These are phyloP conservation scores for Fusarium sp. DNA, from an alignment of 2,329 filamentous ascomycete species.

Conservation along the genomic window DNA sequence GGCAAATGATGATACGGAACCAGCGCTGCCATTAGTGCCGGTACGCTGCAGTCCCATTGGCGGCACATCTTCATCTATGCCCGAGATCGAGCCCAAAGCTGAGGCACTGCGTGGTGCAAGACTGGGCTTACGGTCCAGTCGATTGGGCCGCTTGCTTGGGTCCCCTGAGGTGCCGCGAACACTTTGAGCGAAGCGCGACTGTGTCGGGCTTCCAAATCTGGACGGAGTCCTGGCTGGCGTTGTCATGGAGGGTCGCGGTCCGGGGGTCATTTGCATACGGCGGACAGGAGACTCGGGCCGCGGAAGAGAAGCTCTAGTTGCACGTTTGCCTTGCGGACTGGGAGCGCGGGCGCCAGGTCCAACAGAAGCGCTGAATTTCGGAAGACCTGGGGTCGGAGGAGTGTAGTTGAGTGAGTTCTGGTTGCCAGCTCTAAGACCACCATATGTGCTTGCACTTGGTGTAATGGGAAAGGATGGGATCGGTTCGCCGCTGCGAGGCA, in stretches of 20 bases:
- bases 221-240: slow-evolving; percentile 58
- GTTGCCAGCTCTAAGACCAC: slow-evolving; percentile 63
- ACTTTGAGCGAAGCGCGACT: slow-evolving; percentile 69
- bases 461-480: slow-evolving; percentile 70
- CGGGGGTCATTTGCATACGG: slow-evolving; percentile 72
- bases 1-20: slow-evolving; percentile 66
- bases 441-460: slow-evolving; percentile 68
- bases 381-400: slow-evolving; percentile 71
- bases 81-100: slow-evolving; percentile 63
- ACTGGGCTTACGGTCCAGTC: slow-evolving; percentile 62
- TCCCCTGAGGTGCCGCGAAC: slow-evolving; percentile 71
- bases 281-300: slow-evolving; percentile 88
- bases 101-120: slow-evolving; percentile 69
- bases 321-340: slow-evolving; percentile 77
- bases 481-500: slow-evolving; percentile 74
- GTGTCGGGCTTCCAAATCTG: slow-evolving; percentile 58
- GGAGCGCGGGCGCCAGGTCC: slow-evolving; percentile 75
- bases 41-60: slow-evolving; percentile 63
- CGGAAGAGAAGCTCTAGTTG: slow-evolving; percentile 78
- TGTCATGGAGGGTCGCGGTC: slow-evolving; percentile 64
- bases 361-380: slow-evolving; percentile 90
- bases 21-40: slow-evolving; percentile 64
- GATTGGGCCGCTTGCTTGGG: slow-evolving; percentile 65
- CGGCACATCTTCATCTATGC: slow-evolving; percentile 68
- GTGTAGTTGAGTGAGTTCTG: slow-evolving; percentile 71